Evolutionary conservation across 345 rosid species (phyloP), one percentile per base, ranked within the genome.

Genomic region (Moricandia arvensis): DNA sequence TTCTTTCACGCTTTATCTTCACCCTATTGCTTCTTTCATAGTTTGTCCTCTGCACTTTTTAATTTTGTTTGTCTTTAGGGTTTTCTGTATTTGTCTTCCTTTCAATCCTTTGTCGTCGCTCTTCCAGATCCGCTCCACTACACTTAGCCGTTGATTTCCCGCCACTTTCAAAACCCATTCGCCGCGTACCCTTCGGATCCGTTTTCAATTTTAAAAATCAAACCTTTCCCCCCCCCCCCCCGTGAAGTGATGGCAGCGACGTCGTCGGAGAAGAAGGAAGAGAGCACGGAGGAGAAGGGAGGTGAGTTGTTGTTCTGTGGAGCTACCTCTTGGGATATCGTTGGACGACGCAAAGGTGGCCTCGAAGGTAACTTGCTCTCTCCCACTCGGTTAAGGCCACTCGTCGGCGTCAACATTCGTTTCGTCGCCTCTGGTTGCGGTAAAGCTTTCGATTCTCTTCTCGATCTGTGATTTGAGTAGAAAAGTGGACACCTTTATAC

Each of bases 281-380:
- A 76, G 77, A 81, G 76, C 69, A 71, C 53, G 29, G 80, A 74
- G 75, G 93, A 75, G 85, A 86, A 87, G 61, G 97, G 89, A 64
- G 98, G 99, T n/a, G 99, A 95, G 84, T 80, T 92, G 7, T 79
- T 95, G 85, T 89, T 92, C 80, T 95, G 99, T 38, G 99, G 98
- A 4, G 87, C 82, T 65, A 89, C 98, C 24, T 77, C 85, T 75
- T 93, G 98, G 99, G 94, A 89, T 58, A 37, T 74, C 9, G 41
- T 93, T 82, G 97, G 93, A 60, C 84, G 90, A 7, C 83, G 82
- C 31, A 92, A 83, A 84, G 96, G 87, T 45, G 35, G 82, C 0
- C 67, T 72, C 61, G 98, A 93, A 47, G 88, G 90, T 61, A 95
- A 95, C 82, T 83, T 92, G 80, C 81, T 88, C 68, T 89, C 98